phyloP scores from a whole-genome alignment of 768 basidiomycete species.

The Exsudoporus frostii region DNA sequence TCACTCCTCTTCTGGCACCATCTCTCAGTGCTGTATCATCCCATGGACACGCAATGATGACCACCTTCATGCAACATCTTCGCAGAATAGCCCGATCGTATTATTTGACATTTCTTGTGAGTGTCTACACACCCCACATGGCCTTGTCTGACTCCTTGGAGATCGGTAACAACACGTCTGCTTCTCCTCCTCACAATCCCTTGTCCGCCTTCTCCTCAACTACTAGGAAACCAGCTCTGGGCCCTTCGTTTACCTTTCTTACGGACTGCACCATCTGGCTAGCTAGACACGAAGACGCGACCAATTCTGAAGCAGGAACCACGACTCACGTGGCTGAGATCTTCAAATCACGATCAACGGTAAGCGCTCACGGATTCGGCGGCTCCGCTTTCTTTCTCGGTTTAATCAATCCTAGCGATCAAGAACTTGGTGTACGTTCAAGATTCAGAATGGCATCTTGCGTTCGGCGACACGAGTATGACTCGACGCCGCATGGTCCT shows the following conservation, averaged over 20 bases:
- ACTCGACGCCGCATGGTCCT: neutral
- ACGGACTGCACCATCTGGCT: slow-evolving; percentile 78
- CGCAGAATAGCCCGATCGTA: slow-evolving; percentile 45
- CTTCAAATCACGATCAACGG: slow-evolving; percentile 42
- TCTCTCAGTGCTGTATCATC: slow-evolving; percentile 62
- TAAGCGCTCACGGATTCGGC: slow-evolving; percentile 15
- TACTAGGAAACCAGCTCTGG: slow-evolving; percentile 65
- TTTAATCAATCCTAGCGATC: slow-evolving; percentile 30
- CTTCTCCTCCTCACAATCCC: slow-evolving; percentile 30
- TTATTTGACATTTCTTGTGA: slow-evolving; percentile 52
- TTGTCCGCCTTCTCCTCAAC: slow-evolving; percentile 34
- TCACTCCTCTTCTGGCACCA: slow-evolving; percentile 64
- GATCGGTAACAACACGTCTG: slow-evolving; percentile 61
- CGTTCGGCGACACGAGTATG: slow-evolving; percentile 7
- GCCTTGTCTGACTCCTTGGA: slow-evolving; percentile 24
- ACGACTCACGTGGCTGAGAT: slow-evolving; percentile 38
- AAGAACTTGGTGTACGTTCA: slow-evolving; percentile 39
- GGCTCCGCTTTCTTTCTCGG: neutral
- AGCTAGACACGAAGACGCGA: slow-evolving; percentile 24
- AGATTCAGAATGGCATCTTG: slow-evolving; percentile 33
- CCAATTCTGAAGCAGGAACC: slow-evolving; percentile 15
- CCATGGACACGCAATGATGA: slow-evolving; percentile 76
- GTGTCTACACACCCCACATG: slow-evolving; percentile 19
- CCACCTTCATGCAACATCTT: slow-evolving; percentile 64
- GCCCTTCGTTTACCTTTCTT: slow-evolving; percentile 70